Evolutionary conservation across 441 rosid species (phyloP).

Genomic region (Brassica balearica): DNA sequence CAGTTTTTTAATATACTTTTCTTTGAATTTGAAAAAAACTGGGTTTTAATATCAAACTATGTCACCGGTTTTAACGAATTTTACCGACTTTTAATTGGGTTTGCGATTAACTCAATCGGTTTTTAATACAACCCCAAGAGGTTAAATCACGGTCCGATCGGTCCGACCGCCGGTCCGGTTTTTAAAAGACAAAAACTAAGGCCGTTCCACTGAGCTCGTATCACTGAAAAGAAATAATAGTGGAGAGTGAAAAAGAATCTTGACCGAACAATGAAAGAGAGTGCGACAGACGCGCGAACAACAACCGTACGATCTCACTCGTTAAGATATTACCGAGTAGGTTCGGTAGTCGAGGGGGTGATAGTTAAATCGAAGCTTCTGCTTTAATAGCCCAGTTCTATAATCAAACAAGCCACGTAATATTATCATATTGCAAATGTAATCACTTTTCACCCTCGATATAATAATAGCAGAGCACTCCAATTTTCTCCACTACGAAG

Average conservation of each 20-base stretch:
- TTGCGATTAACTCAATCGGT: no score
- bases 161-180: no score
- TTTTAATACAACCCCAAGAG: no score
- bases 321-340: slow-evolving; percentile 29
- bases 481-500: slow-evolving; percentile 29
- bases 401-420: background rate
- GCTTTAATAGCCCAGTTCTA: background rate
- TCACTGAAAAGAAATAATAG: no score
- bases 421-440: rapidly evolving
- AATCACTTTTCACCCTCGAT: slow-evolving; percentile 28
- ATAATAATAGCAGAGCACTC: slow-evolving; percentile 30
- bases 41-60: no score
- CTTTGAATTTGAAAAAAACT: no score
- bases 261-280: slow-evolving; percentile 10
- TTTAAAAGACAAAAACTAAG: no score
- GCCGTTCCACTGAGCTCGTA: no score
- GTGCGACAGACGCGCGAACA: background rate
- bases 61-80: no score
- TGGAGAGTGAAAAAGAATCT: background rate
- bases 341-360: slow-evolving; percentile 18
- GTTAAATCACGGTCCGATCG: no score
- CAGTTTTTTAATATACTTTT: no score
- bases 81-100: no score
- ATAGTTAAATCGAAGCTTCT: slow-evolving; percentile 39
- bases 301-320: slow-evolving; percentile 34